phyloP scores from a whole-genome alignment of 495 filamentous ascomycete species.

The Aspergillus sparsus region DNA sequence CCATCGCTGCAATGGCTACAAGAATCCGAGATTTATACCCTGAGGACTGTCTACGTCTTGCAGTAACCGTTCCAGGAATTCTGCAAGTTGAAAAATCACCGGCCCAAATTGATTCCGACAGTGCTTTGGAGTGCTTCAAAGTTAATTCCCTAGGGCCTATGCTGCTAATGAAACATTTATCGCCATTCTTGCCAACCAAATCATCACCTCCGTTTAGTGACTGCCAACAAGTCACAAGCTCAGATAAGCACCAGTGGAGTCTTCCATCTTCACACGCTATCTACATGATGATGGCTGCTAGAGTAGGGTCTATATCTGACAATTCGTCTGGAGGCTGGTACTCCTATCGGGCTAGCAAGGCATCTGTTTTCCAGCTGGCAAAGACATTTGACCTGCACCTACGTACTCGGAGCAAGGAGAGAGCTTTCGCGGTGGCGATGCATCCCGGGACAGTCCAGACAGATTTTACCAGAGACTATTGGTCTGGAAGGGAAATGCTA shows the following conservation, averaged over 20 bases:
- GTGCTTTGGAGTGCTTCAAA: conserved; percentile 61
- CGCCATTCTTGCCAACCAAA: conserved; percentile 61
- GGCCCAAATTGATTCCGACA: conserved; percentile 55
- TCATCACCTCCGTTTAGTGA: conserved; percentile 30
- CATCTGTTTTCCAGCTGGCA: conserved; percentile 66
- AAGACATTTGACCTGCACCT: conserved; percentile 76
- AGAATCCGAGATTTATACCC: conserved; percentile 50
- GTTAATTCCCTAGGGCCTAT: conserved; percentile 74
- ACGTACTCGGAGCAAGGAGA: conserved; percentile 50
- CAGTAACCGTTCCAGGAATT: conserved; percentile 70
- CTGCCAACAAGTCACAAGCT: neutral
- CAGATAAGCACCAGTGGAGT: conserved; percentile 5
- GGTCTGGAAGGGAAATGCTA: conserved; percentile 62
- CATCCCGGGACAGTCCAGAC: conserved; percentile 86
- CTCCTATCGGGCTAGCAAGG: conserved; percentile 72
- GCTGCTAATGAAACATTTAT: conserved; percentile 74
- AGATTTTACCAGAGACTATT: conserved; percentile 70
- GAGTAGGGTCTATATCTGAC: conserved; percentile 73
- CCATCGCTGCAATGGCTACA: conserved; percentile 41
- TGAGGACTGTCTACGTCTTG: conserved; percentile 62
- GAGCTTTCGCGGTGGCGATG: conserved; percentile 66
- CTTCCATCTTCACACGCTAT: conserved; percentile 51
- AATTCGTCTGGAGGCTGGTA: conserved; percentile 74
- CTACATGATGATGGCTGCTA: conserved; percentile 71
- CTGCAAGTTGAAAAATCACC: conserved; percentile 75